These are phyloP conservation scores for Helianthus tuberosus DNA, from an alignment of 129 eudicot species.

Conservation along the genomic window DNA sequence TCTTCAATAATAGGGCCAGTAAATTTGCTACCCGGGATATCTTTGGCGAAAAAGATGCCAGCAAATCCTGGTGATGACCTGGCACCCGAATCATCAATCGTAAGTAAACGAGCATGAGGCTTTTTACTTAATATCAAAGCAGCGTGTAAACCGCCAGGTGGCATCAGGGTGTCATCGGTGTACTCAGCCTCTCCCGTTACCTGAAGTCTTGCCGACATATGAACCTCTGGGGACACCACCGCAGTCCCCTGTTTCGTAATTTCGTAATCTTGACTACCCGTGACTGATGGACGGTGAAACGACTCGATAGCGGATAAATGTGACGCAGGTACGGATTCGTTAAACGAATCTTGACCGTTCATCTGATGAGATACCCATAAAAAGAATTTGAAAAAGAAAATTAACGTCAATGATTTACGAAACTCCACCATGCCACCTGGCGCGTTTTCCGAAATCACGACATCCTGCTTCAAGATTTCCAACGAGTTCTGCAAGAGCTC, in stretches of 20 bases:
- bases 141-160: slow-evolving; percentile 87
- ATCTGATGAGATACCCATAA: slow-evolving; percentile 87
- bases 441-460: slow-evolving; percentile 74
- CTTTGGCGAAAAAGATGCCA: slow-evolving; percentile 82
- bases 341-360: slow-evolving; percentile 61
- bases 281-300: slow-evolving; percentile 60
- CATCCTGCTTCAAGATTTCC: slow-evolving; percentile 60
- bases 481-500: slow-evolving; percentile 67
- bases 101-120: slow-evolving; percentile 90
- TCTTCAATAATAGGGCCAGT: slow-evolving; percentile 73
- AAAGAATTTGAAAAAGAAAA: slow-evolving; percentile 93
- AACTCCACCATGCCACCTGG: slow-evolving; percentile 99
- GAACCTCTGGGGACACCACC: slow-evolving; percentile 93
- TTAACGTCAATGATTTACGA: slow-evolving; percentile 71
- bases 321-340: slow-evolving; percentile 58
- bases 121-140: slow-evolving; percentile 76
- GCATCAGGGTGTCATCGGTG: slow-evolving; percentile 89
- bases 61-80: slow-evolving; percentile 80
- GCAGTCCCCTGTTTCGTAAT: slow-evolving; percentile 70
- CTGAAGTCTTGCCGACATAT: slow-evolving; percentile 84
- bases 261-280: slow-evolving; percentile 85
- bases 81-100: slow-evolving; percentile 82
- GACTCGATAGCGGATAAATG: slow-evolving; percentile 73
- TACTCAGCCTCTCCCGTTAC: slow-evolving; percentile 99
- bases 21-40: slow-evolving; percentile 72